Percentiles rank a stretch among this genome's conserved stretches.
These are phyloP conservation scores for Clitopilus passeckerianus DNA, from an alignment of 768 basidiomycete genomes.

Conservation along the genomic window DNA sequence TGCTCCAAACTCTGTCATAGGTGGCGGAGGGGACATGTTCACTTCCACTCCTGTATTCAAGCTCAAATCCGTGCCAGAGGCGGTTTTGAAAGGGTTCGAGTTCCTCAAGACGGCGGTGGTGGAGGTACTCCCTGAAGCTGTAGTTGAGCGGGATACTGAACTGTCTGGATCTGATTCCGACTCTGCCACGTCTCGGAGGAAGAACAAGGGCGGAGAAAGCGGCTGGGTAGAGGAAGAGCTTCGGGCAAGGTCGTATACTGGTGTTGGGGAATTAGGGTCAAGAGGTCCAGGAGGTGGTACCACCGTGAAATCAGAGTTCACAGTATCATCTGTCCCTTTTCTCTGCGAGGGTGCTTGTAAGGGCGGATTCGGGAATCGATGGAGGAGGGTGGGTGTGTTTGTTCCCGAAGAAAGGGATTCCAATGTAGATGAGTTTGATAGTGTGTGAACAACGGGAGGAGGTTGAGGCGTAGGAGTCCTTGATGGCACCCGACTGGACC, in stretches of 20 bases:
- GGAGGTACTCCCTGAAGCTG: background rate
- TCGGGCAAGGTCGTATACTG: background rate
- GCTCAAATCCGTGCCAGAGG: background rate
- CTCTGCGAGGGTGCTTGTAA: background rate
- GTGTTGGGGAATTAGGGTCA: background rate
- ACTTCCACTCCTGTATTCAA: background rate
- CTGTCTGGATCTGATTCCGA: background rate
- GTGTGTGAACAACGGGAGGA: background rate
- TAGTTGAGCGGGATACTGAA: background rate
- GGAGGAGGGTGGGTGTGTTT: background rate
- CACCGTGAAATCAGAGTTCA: background rate
- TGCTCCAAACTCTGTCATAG: background rate
- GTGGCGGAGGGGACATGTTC: background rate
- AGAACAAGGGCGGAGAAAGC: background rate
- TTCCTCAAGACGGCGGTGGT: background rate
- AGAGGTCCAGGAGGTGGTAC: background rate
- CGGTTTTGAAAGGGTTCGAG: background rate
- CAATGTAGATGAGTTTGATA: background rate
- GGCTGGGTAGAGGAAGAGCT: background rate
- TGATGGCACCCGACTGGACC: background rate
- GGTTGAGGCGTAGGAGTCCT: background rate
- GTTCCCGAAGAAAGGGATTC: background rate
- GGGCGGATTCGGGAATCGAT: background rate
- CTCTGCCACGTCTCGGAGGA: background rate
- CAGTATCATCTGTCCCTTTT: background rate